phyloP scores from a whole-genome alignment of 352 stramenopile species.

The Phytophthora litchii region DNA sequence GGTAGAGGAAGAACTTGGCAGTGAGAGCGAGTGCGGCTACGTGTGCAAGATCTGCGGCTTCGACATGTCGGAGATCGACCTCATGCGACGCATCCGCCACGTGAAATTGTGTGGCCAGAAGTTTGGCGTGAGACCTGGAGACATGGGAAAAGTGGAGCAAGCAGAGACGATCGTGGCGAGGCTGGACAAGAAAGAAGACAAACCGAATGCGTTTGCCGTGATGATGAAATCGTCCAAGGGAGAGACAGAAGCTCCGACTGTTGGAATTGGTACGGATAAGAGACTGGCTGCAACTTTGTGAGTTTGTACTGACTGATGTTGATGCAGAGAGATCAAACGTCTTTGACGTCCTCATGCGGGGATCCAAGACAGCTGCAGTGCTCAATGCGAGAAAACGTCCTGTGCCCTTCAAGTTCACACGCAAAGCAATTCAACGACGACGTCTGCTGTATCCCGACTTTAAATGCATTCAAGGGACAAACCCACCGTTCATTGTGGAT shows the following conservation, averaged over 20 bases:
- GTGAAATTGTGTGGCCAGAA: conserved; percentile 77
- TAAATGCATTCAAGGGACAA: conserved; percentile 80
- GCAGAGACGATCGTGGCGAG: conserved; percentile 27
- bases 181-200: conserved; percentile 8
- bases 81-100: conserved; percentile 70
- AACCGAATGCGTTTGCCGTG: conserved; percentile 55
- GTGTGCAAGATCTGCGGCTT: conserved; percentile 76
- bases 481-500: conserved; percentile 87
- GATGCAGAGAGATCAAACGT: conserved; percentile 54
- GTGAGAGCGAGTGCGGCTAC: conserved; percentile 37
- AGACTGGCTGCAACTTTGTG: background rate
- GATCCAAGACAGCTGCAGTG: conserved; percentile 65
- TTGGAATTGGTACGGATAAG: conserved; percentile 19
- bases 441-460: conserved; percentile 66
- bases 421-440: conserved; percentile 27
- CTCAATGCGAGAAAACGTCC: conserved; percentile 37
- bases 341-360: conserved; percentile 86
- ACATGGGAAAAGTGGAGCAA: conserved; percentile 46
- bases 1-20: conserved; percentile 4
- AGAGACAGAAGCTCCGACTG: conserved; percentile 4
- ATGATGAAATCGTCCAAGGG: conserved; percentile 59
- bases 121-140: conserved; percentile 63
- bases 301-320: background rate
- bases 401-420: conserved; percentile 38
- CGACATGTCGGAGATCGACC: conserved; percentile 42